Evolutionary conservation across 192 early-diverging fungal species (phyloP), one percentile per base, ranked within the genome.

Genomic region (Umbelopsis vinacea): DNA sequence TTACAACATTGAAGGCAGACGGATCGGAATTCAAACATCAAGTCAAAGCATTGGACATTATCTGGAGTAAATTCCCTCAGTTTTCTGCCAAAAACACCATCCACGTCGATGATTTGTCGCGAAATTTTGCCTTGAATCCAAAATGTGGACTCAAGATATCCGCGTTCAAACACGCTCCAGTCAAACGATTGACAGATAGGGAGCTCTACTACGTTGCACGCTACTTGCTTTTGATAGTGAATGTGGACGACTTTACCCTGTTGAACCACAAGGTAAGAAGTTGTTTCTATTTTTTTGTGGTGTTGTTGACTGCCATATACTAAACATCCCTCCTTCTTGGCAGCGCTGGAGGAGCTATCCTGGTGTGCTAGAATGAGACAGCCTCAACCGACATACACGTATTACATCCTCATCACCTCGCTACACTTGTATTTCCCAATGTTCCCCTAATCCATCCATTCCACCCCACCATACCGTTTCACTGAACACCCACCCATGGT

Each of bases 51-150:
- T 76, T 93, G 24, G 86, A 88, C 67, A 83, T 89, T 52, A 91
- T 91, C 17, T 89, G 86, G 84, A n/a, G 77, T 40, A 77, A 85
- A 71, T 88, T 89, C 29, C 85, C 86, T 0, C 76, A 82, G 63
- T 90, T 81, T 46, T 70, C 67, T 19, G 70, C 69, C 6, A 71
- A 73, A 10, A 91, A 91, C 72, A 93, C 92, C 0, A 81, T 92
- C 21, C 92, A 93, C 52, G 73, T 93, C 4, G 92, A 93, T 66
- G 92, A 93, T 52, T 68, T 93, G 74, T 80, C 84, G 23, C 80
- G 91, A 17, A 93, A 93, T 68, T 93, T 93, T 87, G 89, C 89
- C 0, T 84, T 93, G 72, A 93, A 93, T 66, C 84, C 84, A 35
- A 83, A 86, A 60, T 85, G 82, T 24, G 91, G 91, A 6, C 74